phyloP scores from a whole-genome alignment of 2,329 filamentous ascomycete genomes.

The Diaporthe citriasiana region DNA sequence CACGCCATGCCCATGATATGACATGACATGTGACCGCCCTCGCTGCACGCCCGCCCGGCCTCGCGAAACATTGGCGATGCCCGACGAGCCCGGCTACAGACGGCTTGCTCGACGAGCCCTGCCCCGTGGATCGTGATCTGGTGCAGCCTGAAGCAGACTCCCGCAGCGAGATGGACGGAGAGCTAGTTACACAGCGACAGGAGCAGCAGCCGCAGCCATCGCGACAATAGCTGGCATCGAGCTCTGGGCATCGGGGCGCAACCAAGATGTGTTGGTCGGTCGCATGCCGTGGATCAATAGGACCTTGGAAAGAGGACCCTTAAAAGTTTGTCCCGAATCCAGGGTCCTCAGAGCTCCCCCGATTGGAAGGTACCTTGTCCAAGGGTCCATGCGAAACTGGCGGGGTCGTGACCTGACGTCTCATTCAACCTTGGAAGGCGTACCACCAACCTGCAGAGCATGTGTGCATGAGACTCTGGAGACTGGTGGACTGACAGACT shows the following conservation, averaged over 20 bases:
- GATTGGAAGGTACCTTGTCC: conserved; percentile 2
- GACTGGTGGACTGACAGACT: background rate
- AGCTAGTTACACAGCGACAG: background rate
- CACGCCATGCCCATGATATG: conserved; percentile 21
- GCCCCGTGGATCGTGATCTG: conserved; percentile 1
- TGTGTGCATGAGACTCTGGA: background rate
- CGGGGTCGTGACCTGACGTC: conserved; percentile 25
- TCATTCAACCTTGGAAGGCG: background rate
- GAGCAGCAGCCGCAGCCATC: background rate
- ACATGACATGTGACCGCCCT: conserved; percentile 18
- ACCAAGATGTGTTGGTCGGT: conserved; percentile 1
- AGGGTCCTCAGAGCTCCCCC: conserved; percentile 22
- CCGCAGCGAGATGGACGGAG: conserved; percentile 9
- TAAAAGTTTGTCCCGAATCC: conserved; percentile 28
- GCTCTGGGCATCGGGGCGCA: background rate
- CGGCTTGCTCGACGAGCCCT: background rate
- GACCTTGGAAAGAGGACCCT: conserved; percentile 14
- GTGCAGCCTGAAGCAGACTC: background rate
- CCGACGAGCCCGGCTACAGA: conserved; percentile 11
- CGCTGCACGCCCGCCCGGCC: conserved; percentile 1
- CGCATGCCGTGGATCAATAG: background rate
- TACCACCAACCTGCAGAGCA: background rate
- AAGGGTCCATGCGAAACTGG: conserved; percentile 29
- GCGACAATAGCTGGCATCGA: background rate
- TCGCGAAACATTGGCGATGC: conserved; percentile 18